phyloP scores from a whole-genome alignment of 306 rosid species.

The Gastrolobium bilobum region DNA sequence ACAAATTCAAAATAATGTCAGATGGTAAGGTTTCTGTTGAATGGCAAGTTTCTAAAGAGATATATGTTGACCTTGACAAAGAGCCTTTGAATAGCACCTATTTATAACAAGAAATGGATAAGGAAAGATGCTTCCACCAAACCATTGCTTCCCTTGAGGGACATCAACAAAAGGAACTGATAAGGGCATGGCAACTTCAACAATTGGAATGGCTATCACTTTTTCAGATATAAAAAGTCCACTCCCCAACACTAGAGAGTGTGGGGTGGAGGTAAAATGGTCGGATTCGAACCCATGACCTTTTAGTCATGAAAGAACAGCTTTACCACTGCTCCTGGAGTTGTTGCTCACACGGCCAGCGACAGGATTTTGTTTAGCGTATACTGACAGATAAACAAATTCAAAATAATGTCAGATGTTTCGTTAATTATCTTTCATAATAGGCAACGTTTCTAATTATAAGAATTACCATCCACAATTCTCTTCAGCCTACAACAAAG shows the following conservation, averaged over 20 bases:
- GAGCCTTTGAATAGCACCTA: slow-evolving; percentile 85
- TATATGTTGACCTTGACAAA: slow-evolving; percentile 93
- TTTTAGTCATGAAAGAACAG: no score
- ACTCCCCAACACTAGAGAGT: slow-evolving; percentile 70
- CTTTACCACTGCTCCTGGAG: no score
- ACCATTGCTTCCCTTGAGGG: slow-evolving; percentile 70
- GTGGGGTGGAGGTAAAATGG: no score
- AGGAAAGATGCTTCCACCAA: no score
- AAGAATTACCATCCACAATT: background rate
- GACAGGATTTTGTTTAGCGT: slow-evolving; percentile 72
- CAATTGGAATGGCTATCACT: slow-evolving; percentile 86
- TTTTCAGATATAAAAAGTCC: no score
- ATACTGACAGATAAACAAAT: slow-evolving; percentile 59
- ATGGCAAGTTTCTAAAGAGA: slow-evolving; percentile 75
- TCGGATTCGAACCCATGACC: no score
- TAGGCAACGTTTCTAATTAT: background rate
- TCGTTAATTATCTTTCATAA: background rate
- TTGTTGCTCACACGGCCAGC: slow-evolving; percentile 66
- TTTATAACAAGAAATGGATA: slow-evolving; percentile 66
- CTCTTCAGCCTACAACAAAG: background rate
- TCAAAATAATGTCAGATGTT: slow-evolving; percentile 5
- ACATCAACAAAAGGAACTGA: slow-evolving; percentile 63
- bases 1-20: no score
- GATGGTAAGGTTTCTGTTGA: slow-evolving; percentile 78
- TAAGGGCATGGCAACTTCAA: slow-evolving; percentile 82